Conservation (phyloP, 164 flowering plant species). For the Akebia trifoliata region DNA sequence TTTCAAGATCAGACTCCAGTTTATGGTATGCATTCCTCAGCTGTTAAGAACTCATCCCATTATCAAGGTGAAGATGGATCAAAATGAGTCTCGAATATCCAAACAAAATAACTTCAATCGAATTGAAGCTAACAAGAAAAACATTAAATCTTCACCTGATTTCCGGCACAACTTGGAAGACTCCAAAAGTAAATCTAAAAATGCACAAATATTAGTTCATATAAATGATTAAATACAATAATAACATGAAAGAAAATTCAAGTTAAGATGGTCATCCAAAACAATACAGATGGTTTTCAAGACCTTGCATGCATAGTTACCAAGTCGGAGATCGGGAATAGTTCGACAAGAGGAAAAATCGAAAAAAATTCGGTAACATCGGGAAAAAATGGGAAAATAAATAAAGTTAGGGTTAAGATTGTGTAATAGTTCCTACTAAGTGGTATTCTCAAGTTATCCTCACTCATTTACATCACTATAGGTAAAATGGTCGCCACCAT, state of each 20-base stretch:
- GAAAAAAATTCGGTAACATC: no score
- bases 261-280: no score
- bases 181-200: conserved; percentile 95
- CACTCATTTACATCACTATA: no score
- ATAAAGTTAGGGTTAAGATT: no score
- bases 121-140: conserved; percentile 4
- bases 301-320: not conserved
- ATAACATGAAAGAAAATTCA: not conserved
- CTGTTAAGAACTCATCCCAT: conserved; percentile 30
- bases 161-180: conserved; percentile 98
- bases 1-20: conserved; percentile 73
- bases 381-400: no score
- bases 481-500: no score
- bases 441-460: no score
- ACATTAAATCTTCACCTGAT: conserved; percentile 54
- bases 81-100: not conserved
- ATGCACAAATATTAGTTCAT: conserved; percentile 9
- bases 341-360: no score
- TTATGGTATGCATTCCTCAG: conserved; percentile 61
- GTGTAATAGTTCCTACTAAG: no score
- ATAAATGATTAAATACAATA: not conserved
- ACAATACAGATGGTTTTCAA: no score
- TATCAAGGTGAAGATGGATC: not conserved
- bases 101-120: not conserved
- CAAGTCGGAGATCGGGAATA: no score